Conservation (phyloP, 2,329 filamentous ascomycete species). For the Pseudopithomyces maydicus region DNA sequence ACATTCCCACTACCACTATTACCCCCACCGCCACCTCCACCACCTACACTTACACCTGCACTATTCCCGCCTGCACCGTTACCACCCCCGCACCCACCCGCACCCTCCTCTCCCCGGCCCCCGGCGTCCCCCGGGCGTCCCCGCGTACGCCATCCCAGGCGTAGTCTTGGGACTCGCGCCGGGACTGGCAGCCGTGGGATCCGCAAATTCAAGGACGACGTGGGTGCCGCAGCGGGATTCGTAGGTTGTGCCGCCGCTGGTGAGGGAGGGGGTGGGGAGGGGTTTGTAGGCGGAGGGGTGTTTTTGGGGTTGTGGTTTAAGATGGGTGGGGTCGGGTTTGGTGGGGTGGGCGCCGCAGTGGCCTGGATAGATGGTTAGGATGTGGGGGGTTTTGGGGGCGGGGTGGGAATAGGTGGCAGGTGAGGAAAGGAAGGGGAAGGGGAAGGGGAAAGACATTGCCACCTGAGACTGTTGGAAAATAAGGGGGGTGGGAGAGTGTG, state of each 20-base stretch:
- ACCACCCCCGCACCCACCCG: neutral
- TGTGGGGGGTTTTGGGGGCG: neutral
- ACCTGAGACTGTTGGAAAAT: too few relatives aligned
- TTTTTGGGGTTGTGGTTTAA: neutral
- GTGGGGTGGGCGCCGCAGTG: conserved; percentile 5
- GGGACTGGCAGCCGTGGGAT: conserved; percentile 18
- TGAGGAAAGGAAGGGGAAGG: too few relatives aligned
- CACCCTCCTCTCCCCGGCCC: neutral
- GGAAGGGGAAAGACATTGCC: too few relatives aligned
- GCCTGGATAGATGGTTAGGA: neutral
- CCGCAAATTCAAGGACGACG: conserved; percentile 28
- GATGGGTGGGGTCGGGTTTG: neutral
- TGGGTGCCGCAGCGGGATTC: conserved; percentile 19
- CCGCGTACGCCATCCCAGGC: neutral
- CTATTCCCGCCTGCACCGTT: neutral
- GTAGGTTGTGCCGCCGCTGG: conserved; percentile 16
- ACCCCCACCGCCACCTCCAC: too few relatives aligned
- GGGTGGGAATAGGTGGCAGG: too few relatives aligned
- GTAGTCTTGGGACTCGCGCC: conserved; percentile 1
- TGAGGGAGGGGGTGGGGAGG: neutral
- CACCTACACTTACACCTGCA: too few relatives aligned
- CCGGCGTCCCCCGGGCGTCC: too few relatives aligned
- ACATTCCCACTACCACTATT: neutral
- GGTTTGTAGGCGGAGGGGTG: conserved; percentile 3
- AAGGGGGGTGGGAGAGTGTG: neutral